phyloP scores from a whole-genome alignment of 306 rosid genomes.

The Potentilla sterilis region DNA sequence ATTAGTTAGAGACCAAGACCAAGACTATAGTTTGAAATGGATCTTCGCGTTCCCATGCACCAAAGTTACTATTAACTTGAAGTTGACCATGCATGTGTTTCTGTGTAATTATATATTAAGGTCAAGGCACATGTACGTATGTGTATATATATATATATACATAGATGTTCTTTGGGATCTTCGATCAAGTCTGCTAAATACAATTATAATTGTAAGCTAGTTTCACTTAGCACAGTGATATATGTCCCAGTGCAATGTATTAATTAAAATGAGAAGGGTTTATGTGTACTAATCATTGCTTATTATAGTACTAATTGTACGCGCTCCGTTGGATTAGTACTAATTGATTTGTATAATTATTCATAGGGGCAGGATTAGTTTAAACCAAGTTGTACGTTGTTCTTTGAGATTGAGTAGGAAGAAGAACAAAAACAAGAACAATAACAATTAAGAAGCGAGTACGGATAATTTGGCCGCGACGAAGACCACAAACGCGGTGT shows the following conservation, averaged over 20 bases:
- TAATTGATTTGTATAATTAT: not conserved
- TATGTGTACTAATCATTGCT: not conserved
- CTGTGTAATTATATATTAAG: not conserved
- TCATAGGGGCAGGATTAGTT: not conserved
- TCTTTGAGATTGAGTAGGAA: not conserved
- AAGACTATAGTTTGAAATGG: slow-evolving; percentile 14
- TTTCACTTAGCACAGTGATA: not conserved
- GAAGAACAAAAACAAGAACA: too few relatives aligned
- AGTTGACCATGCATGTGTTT: not conserved
- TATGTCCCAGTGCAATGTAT: not conserved
- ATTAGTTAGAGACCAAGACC: not conserved
- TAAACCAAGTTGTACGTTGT: not conserved
- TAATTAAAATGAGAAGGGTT: not conserved
- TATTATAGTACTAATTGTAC: not conserved
- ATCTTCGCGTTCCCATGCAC: slow-evolving; percentile 19
- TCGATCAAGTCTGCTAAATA: not conserved
- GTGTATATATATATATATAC: too few relatives aligned
- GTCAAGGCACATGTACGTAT: slow-evolving; percentile 10
- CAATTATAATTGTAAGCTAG: not conserved
- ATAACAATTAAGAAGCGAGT: not conserved
- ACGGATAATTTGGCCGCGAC: slow-evolving; percentile 9
- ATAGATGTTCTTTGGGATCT: not conserved
- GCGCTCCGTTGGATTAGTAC: not conserved
- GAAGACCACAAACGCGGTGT: slow-evolving; percentile 6
- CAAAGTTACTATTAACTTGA: not conserved